Conservation (phyloP, 352 stramenopile genomes). For the Globisporangium rhizosaccharum region DNA sequence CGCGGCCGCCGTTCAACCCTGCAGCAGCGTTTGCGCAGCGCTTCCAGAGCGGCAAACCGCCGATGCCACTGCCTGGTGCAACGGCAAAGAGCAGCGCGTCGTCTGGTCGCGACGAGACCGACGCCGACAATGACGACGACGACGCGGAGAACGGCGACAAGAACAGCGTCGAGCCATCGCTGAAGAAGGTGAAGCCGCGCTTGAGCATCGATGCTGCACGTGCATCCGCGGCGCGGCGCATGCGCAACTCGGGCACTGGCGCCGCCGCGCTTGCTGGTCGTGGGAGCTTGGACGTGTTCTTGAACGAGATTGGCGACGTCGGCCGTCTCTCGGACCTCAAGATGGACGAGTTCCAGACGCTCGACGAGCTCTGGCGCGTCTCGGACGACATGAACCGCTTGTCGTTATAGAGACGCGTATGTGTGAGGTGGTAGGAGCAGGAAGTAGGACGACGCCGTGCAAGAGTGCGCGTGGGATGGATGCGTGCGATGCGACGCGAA, state of each 20-base stretch:
- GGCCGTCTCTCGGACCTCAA: conserved; percentile 79
- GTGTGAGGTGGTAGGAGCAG: too few relatives aligned
- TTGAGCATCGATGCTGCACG: conserved; percentile 75
- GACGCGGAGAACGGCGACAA: conserved; percentile 21
- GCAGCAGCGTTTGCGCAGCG: conserved; percentile 54
- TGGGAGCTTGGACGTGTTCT: conserved; percentile 65
- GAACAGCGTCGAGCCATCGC: conserved; percentile 42
- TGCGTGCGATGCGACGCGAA: too few relatives aligned
- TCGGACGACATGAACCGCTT: conserved; percentile 82
- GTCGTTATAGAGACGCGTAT: conserved; percentile 37
- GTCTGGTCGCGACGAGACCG: conserved; percentile 21
- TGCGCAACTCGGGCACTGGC: conserved; percentile 56
- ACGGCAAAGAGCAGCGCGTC: conserved; percentile 21
- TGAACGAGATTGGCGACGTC: conserved; percentile 78
- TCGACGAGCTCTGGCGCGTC: conserved; percentile 79
- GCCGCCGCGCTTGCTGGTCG: conserved; percentile 39
- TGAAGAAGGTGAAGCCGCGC: conserved; percentile 72
- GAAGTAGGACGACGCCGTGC: too few relatives aligned
- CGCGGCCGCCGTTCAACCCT: conserved; percentile 32
- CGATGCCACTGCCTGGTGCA: conserved; percentile 23
- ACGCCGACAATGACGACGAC: conserved; percentile 36
- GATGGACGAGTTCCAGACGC: conserved; percentile 80
- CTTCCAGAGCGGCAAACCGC: conserved; percentile 38
- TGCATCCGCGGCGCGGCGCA: conserved; percentile 54
- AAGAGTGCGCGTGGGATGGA: too few relatives aligned